Base-by-base conservation (phyloP, 352 stramenopile genomes). In the Globisporangium emineosum region DNA sequence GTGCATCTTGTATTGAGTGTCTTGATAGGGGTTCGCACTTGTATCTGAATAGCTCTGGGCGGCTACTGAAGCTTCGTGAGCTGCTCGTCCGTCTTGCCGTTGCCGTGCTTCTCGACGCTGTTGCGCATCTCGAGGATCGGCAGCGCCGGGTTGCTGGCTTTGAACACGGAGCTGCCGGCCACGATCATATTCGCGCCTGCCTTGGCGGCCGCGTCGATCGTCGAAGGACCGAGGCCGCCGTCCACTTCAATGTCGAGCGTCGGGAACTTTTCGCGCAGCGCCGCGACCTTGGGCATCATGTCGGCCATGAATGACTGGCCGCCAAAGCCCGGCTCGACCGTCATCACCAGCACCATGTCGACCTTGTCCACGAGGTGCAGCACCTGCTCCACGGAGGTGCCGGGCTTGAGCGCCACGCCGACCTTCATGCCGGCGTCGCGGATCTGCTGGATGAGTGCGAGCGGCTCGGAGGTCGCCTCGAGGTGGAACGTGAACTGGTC, bases 311-410 rank as follows among this genome's bases (percentile, higher is more conserved):
- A 99, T 35, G 75, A 90, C 79, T 99, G 97, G 30, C 97, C 97
- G 33, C 94, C 93, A 67, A 99, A 99, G 56, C 97, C 97, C 25
- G 97, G 97, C 79, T 99, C 94, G 29, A 99, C 97, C 5, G 96
- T 99, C 97, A 99, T 99, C 30, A 99, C 81, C 32, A 99, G 79
- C 64, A 98, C 94, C 81, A 99, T 91, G 70, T 99, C 97, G 30
- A 98, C 79, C 32, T 95, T 71, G 43, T 94, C 78, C 2, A 96
- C 82, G 64, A 88, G 93, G 64, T 81, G 78, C 29, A 96, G 82
- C 13, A 98, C 76, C 6, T 76, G 71, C 52, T 98, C 88, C 0
- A 98, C 88, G 9, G 90, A 78, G 12, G 97, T 99, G 42, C 82
- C 85, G 6, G 97, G 97, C 77, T 98, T 99, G 60, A 99, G 79